Conservation (phyloP, 2,329 filamentous ascomycete genomes). For the Gnomoniopsis smithogilvyi region DNA sequence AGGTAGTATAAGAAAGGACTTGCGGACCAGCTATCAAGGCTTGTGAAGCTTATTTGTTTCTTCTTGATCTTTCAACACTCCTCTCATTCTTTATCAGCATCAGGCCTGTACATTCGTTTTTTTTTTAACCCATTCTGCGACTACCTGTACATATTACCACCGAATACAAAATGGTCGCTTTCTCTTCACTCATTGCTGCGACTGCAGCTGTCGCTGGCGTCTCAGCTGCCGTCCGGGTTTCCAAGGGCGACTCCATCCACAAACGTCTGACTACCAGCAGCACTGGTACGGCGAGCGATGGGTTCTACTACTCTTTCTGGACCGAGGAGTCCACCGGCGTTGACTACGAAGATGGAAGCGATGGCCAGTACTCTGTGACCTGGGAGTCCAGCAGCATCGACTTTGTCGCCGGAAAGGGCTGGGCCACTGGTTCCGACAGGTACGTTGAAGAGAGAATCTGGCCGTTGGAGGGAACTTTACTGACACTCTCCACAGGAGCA, state of each 20-base stretch:
- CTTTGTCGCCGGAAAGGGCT: conserved; percentile 49
- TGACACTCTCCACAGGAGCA: conserved; percentile 47
- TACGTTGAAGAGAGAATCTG: conserved; percentile 22
- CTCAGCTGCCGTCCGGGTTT: background rate
- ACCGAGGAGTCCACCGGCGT: conserved; percentile 47
- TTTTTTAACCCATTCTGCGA: background rate
- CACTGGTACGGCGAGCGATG: conserved; percentile 48
- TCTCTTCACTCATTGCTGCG: conserved; percentile 36
- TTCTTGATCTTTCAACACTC: background rate
- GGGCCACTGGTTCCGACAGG: conserved; percentile 37
- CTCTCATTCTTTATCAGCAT: background rate
- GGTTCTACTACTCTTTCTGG: conserved; percentile 61
- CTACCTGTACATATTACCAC: conserved; percentile 9
- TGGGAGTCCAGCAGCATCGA: conserved; percentile 45
- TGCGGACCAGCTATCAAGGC: background rate
- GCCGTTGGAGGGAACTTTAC: conserved; percentile 9
- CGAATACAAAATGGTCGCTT: conserved; percentile 33
- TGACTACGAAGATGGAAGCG: conserved; percentile 52
- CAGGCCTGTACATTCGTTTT: background rate
- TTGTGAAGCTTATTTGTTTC: background rate
- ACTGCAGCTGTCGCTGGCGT: conserved; percentile 4
- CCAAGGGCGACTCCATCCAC: conserved; percentile 4
- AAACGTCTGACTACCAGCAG: conserved; percentile 35
- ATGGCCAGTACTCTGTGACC: conserved; percentile 45
- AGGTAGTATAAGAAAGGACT: background rate